These are phyloP conservation scores for Schwanniomyces sp. DNA, from an alignment of 805 yeast genomes.

Conservation along the genomic window DNA sequence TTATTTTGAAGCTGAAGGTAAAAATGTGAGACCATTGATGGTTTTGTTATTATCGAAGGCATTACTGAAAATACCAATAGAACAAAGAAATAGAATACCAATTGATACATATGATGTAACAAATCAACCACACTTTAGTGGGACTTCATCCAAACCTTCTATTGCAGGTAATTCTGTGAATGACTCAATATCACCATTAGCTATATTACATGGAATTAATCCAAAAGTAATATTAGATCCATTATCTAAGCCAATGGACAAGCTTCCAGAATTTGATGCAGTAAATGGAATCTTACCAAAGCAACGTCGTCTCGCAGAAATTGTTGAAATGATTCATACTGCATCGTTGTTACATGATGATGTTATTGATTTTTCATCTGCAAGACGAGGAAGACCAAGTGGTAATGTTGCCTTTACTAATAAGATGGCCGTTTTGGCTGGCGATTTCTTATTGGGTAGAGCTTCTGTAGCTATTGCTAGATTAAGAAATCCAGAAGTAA, in stretches of 20 bases:
- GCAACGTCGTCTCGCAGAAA: conserved; percentile 93
- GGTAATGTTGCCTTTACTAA: conserved; percentile 94
- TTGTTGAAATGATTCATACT: conserved; percentile 97
- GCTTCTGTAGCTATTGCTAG: conserved; percentile 96
- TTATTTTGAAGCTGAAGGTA: conserved; percentile 95
- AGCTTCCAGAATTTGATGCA: conserved; percentile 57
- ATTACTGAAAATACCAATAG: conserved; percentile 67
- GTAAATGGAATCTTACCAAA: conserved; percentile 86
- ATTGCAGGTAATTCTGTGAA: conserved; percentile 61
- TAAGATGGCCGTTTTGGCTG: conserved; percentile 96
- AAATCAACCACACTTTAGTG: conserved; percentile 61
- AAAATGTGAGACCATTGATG: conserved; percentile 88
- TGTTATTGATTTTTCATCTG: conserved; percentile 87
- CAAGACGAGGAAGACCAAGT: conserved; percentile 85
- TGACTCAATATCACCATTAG: conserved; percentile 75
- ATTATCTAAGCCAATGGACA: conserved; percentile 74
- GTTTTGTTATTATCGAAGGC: conserved; percentile 85
- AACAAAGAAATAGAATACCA: conserved; percentile 60
- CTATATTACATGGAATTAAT: conserved; percentile 83
- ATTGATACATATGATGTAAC: conserved; percentile 67
- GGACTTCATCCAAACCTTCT: conserved; percentile 53
- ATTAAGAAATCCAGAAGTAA: conserved; percentile 93
- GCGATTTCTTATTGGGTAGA: conserved; percentile 91
- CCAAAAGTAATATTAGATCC: conserved; percentile 85
- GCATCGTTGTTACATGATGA: conserved; percentile 95